Conservation (phyloP, 2,329 filamentous ascomycete species). For the Aspergillus sp. region DNA sequence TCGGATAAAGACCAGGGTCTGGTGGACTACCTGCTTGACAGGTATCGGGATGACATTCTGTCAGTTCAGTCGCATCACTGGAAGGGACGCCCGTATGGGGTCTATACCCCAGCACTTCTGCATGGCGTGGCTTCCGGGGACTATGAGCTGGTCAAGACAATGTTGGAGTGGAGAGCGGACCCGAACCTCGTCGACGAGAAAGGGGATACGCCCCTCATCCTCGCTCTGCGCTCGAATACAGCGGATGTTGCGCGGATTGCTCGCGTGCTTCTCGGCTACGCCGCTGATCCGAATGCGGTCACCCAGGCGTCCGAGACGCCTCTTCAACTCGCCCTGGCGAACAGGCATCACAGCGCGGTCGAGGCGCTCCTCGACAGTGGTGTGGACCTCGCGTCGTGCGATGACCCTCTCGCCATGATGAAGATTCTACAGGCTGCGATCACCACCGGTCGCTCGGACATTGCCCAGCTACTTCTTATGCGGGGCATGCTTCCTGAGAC, state of each 20-base stretch:
- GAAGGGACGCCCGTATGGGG: no score
- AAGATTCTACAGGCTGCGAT: no score
- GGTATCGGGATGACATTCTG: not conserved
- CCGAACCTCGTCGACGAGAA: not conserved
- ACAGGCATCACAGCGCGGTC: no score
- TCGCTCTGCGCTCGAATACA: not conserved
- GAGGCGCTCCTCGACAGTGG: no score
- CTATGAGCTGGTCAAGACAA: not conserved
- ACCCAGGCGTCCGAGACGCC: not conserved
- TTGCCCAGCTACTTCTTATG: no score
- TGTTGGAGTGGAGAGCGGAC: not conserved
- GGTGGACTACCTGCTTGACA: not conserved
- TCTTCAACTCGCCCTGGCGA: not conserved
- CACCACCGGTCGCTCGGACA: no score
- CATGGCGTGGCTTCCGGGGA: not conserved
- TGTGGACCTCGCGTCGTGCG: no score
- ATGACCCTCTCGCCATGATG: no score
- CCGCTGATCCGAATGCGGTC: not conserved
- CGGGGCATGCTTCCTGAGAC: no score
- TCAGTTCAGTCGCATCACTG: not conserved
- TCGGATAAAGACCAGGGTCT: not conserved
- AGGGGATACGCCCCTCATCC: not conserved
- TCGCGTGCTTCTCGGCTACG: not conserved
- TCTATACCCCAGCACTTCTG: not conserved
- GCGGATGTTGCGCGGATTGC: not conserved